phyloP scores from a whole-genome alignment of 345 rosid species.

The Populus nigra region DNA sequence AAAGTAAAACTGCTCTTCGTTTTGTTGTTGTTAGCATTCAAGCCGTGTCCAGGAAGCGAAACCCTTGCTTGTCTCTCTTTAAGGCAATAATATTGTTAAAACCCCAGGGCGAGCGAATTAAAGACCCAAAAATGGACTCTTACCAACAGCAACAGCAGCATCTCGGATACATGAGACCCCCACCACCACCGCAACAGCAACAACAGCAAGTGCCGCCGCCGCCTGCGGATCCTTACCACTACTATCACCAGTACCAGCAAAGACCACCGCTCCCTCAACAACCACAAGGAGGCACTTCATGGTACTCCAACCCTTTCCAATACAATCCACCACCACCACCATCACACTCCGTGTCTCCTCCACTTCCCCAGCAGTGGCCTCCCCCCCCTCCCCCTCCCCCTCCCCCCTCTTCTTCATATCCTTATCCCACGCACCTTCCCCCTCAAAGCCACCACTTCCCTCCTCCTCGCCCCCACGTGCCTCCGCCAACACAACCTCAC shows the following conservation, averaged over 20 bases:
- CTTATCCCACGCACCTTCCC: conserved; percentile 33
- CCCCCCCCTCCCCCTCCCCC: conserved; percentile 39
- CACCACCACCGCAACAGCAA: conserved; percentile 34
- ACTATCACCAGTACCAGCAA: conserved; percentile 18
- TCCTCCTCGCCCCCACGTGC: conserved; percentile 32
- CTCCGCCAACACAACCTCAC: conserved; percentile 31
- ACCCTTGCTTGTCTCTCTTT: not conserved
- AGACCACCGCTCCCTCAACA: conserved; percentile 23
- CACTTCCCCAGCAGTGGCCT: conserved; percentile 56
- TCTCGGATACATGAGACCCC: conserved; percentile 44
- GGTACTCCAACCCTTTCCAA: conserved; percentile 18
- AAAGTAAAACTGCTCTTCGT: not conserved
- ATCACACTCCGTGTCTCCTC: conserved; percentile 49
- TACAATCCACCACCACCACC: conserved; percentile 38
- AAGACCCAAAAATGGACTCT: conserved; percentile 45
- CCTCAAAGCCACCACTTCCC: conserved; percentile 39
- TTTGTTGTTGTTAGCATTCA: not conserved
- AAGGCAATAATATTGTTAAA: not conserved
- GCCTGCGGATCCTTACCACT: conserved; percentile 43
- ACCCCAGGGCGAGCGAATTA: not conserved
- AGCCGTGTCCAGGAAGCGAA: not conserved
- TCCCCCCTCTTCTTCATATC: conserved; percentile 23
- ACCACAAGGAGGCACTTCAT: conserved; percentile 15
- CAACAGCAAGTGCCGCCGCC: conserved; percentile 30
- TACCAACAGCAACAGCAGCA: conserved; percentile 54